Evolutionary conservation across 129 eudicot species (phyloP), one percentile per base, ranked within the genome.

Genomic region (Artemisia argyi): DNA sequence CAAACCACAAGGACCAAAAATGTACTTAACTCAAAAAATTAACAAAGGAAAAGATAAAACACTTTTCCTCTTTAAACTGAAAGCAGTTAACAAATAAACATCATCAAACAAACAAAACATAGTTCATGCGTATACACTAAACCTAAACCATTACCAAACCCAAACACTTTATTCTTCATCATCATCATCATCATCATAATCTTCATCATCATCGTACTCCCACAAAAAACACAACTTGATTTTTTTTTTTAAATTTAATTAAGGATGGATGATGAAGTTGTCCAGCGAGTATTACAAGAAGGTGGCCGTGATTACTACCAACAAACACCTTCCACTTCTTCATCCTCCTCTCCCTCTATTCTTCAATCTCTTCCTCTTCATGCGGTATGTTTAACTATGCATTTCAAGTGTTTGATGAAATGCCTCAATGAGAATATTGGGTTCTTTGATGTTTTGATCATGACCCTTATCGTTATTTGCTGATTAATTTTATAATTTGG

Each of bases 321-420:
- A 46, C 93, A 89, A 70, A 82, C 88, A 65, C 88, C 98, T 15
- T 89, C 99, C 13, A 86, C 99, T 59, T 84, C 97, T 53, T 90
- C 96, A 5, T 81, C 97, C 3, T 87, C 98, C 26, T 86, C 98
- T 4, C 83, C 98, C 8, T 95, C 99, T 12, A 95, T 95, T 53
- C 97, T 95, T 54, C 99, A 95, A 76, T 95, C 97, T 17, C 97
- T 95, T 24, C 97, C 99, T 75, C 91, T 91, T 50, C 97, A 95
- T 47, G 99, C 85, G 97, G 99, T 95, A 78, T 67, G 82, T 20
- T 57, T 20, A 1, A 20, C 22, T 20, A 20, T 20, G 22, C 22
- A 0, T 20, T 0, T 20, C 22, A 0, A 20, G 0, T 20, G 22
- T 20, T 20, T 20, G 22, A 20, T 20, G 22, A 20, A 20, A 20